Evolutionary conservation across 768 basidiomycete genomes (phyloP), one percentile per base, ranked within the genome.

Genomic region (Hortiboletus campestris): DNA sequence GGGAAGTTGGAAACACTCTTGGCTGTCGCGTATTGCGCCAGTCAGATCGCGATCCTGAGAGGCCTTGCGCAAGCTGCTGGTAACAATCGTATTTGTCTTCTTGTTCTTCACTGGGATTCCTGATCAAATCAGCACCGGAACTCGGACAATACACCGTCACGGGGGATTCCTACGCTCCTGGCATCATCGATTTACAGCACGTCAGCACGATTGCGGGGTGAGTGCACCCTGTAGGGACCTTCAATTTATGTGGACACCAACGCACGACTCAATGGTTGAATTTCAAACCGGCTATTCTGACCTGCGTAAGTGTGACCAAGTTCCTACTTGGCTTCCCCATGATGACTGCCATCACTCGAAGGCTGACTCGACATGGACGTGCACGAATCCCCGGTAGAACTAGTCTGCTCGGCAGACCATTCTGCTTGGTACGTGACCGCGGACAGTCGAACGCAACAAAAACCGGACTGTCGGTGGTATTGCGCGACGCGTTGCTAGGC

Each of bases 101-200:
- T 17, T 11, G 8, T 6, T 42, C 40, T 17, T 17, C 2, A 46
- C 20, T 39, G 14, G 19, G 3, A 19, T 39, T 8, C 20, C 9
- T 39, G 11, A 16, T 19, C 28, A 22, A 17, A n/a, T n/a, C 10
- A 59, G 56, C 58, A 6, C n/a, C 35, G 19, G 75, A 76, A 55
- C 59, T 72, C 12, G 69, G 65, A 0, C 16, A 44, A 42, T 53
- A 74, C 49, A 49, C 56, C 1, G 74, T 76, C 17, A 74, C 72
- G 2, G 74, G 73, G 3, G 74, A 76, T 43, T 56, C 71, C 1
- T 77, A 76, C 35, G 72, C 73, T 4, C 76, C 76, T 0, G 73
- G 75, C 4, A 12, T 52, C n/a, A n/a, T n/a, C n/a, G n/a, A n/a
- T n/a, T n/a, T n/a, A n/a, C n/a, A n/a, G n/a, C n/a, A n/a, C n/a